phyloP scores from a whole-genome alignment of 176 grass and related monocot species.

The Raddia distichophylla region DNA sequence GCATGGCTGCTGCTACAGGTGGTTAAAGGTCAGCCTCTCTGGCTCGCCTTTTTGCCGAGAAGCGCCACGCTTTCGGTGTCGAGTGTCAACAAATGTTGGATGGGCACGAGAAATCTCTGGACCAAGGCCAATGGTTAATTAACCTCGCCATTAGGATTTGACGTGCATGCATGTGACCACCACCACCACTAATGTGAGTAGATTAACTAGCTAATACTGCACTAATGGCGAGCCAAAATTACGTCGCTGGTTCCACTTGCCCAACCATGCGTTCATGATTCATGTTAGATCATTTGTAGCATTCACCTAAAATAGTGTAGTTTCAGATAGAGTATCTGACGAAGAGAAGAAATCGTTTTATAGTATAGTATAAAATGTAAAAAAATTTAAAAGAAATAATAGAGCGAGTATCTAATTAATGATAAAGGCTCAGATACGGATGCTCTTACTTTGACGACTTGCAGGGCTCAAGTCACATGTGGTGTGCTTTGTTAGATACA shows the following conservation, averaged over 20 bases:
- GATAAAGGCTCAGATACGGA: no score
- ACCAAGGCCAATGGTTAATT: slow-evolving; percentile 11
- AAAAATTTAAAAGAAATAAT: no score
- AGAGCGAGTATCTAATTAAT: no score
- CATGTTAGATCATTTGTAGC: no score
- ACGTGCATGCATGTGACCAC: background rate
- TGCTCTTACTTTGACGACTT: background rate
- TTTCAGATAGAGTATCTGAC: no score
- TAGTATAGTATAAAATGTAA: no score
- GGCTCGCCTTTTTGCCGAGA: slow-evolving; percentile 17
- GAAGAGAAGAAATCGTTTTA: no score
- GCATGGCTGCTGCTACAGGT: background rate
- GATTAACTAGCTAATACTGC: no score
- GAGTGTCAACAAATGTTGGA: background rate
- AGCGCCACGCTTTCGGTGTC: background rate
- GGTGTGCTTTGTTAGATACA: background rate
- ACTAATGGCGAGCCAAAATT: background rate
- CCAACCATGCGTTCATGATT: no score
- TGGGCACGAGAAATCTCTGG: slow-evolving; percentile 42
- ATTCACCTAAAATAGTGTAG: no score
- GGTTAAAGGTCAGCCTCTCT: slow-evolving; percentile 42
- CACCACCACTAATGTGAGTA: background rate
- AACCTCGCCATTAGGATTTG: slow-evolving; percentile 31
- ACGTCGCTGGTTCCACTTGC: background rate
- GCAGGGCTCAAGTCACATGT: background rate